A percentile compares a stretch with the other conserved stretches of the same genome.
These are phyloP conservation scores for Hemileia vastatrix DNA, from an alignment of 1,284 basidiomycete genomes.

Conservation along the genomic window DNA sequence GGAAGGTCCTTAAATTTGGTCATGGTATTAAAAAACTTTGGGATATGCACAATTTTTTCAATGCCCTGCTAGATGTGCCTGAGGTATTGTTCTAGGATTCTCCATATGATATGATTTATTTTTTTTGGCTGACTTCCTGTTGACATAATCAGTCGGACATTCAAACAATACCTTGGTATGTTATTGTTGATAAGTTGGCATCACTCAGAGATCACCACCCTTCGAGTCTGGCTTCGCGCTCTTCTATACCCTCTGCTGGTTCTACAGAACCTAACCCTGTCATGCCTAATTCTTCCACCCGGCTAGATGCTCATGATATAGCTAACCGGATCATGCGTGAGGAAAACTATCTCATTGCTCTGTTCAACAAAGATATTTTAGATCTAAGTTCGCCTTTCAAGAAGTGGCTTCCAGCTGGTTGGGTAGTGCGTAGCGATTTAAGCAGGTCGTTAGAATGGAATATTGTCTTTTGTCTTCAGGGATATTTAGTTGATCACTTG, in stretches of 20 bases:
- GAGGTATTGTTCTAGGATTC: slow-evolving; percentile 47
- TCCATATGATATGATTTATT: not conserved
- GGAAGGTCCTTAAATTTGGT: slow-evolving; percentile 50
- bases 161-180: slow-evolving; percentile 92
- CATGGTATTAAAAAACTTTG: slow-evolving; percentile 59
- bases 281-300: slow-evolving; percentile 35
- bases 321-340: slow-evolving; percentile 93
- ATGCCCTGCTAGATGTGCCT: slow-evolving; percentile 52
- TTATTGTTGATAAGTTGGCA: slow-evolving; percentile 73
- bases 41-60: slow-evolving; percentile 83
- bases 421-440: slow-evolving; percentile 44
- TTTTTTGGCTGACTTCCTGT: not conserved
- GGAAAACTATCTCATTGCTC: slow-evolving; percentile 93
- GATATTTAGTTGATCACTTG: slow-evolving; percentile 76
- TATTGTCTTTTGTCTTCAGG: slow-evolving; percentile 83
- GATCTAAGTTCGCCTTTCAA: slow-evolving; percentile 75
- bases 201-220: slow-evolving; percentile 28
- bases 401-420: slow-evolving; percentile 37
- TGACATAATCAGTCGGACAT: slow-evolving; percentile 72
- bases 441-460: slow-evolving; percentile 95
- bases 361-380: slow-evolving; percentile 93
- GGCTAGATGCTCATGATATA: slow-evolving; percentile 90
- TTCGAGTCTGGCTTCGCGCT: slow-evolving; percentile 31
- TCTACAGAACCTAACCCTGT: not conserved
- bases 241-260: slow-evolving; percentile 1